Percentiles rank a stretch among this genome's conserved stretches.
Evolutionary conservation across 2,329 filamentous ascomycete species (phyloP).

Genomic region (Scopulariopsis brevicaulis): DNA sequence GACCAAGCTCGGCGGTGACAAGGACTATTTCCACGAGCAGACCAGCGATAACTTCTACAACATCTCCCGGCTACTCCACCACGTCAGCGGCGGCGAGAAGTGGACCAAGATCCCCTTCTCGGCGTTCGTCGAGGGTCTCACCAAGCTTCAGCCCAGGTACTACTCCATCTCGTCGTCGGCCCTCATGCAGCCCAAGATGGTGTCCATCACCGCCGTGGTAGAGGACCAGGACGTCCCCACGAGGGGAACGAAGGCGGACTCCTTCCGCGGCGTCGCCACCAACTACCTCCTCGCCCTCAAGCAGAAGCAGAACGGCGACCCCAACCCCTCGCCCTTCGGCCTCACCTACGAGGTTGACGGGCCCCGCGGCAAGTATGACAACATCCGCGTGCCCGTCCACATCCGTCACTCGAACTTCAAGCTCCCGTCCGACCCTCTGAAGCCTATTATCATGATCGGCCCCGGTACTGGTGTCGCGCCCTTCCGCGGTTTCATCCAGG

Average conservation of each 20-base stretch:
- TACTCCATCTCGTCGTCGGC: conserved; percentile 99
- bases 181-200: conserved; percentile 83
- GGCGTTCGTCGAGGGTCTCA: conserved; percentile 82
- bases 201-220: conserved; percentile 90
- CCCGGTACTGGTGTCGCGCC: conserved; percentile 94
- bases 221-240: conserved; percentile 72
- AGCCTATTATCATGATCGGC: conserved; percentile 91
- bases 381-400: conserved; percentile 88
- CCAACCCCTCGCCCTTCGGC: conserved; percentile 70
- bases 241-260: conserved; percentile 48
- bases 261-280: conserved; percentile 87
- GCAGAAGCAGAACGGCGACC: conserved; percentile 89
- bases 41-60: conserved; percentile 75
- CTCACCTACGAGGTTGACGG: conserved; percentile 79
- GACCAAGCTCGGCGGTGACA: conserved; percentile 79
- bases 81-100: conserved; percentile 58
- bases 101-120: conserved; percentile 90
- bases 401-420: conserved; percentile 99
- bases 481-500: conserved; percentile 91
- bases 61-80: conserved; percentile 73
- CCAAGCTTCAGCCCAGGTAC: conserved; percentile 94
- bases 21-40: conserved; percentile 88
- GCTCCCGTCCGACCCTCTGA: conserved; percentile 85
- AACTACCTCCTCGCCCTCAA: conserved; percentile 94
- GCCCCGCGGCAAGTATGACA: conserved; percentile 93